Base-by-base conservation (phyloP, 441 rosid genomes). In the Metrosideros polymorpha region DNA sequence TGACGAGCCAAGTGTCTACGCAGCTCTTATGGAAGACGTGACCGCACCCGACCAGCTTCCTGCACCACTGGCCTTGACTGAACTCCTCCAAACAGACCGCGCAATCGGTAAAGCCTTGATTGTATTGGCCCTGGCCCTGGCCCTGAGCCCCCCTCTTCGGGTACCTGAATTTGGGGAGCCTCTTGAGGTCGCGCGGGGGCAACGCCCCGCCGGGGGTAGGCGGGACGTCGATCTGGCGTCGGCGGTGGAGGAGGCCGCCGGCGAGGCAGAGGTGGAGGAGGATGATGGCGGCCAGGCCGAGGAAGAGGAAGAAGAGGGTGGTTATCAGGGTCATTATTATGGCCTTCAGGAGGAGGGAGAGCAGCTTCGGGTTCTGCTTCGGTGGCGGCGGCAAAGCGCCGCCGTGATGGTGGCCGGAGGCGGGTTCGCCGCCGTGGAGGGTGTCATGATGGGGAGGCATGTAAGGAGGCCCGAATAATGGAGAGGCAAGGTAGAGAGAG, bases 1-100 rank as follows among this genome's bases (percentile, higher is more conserved):
- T 96, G 63, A 93, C 87, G 35, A 96, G 90, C 98, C 98, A 94
- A 85, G 90, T 56, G 54, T 96, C 98, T 30, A 95, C 94, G 89
- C 97, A 96, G 83, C 88, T 91, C 89, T 89, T 88, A 66, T 96
- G 98, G 61, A 94, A 95, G 19, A 94, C 88, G 82, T 96, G 98
- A 49, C 94, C 95, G 63, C 98, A 94, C 6, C 89, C 93, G 3
- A 84, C 88, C 66, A 96, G 94, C 52, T 83, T 89, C 91, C 97
- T 87, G 89, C 96, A 95, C 97, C 96, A 94, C 87, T 94, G 96
- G 8, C 96, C 96, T 61, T 91, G 92, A 86, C 87, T 90, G 52
- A 96, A 88, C 57, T 89, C 94, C 15, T 96, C 98, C 82, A 94
- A 85, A 85, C 98, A 96, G 59, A 96, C 91, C 82, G 89, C 95